Evolutionary conservation across 768 basidiomycete species (phyloP).

Genomic region (Xerocomellus chrysenteron): DNA sequence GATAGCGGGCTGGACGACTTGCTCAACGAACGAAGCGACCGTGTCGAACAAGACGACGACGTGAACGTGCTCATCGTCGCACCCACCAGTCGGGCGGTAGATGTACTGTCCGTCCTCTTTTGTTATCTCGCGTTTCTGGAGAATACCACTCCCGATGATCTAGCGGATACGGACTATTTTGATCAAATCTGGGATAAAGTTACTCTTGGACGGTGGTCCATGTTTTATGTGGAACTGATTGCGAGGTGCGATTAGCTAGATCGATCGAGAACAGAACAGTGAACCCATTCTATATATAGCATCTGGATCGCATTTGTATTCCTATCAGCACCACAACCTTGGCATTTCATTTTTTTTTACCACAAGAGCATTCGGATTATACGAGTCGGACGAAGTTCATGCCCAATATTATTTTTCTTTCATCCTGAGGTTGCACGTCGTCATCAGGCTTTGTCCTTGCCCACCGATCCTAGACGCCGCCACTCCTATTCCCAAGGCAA

Average conservation of each 20-base stretch:
- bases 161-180: neutral
- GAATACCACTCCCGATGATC: neutral
- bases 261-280: neutral
- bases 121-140: constrained; percentile 16
- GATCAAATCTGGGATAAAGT: constrained; percentile 7
- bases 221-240: neutral
- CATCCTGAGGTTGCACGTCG: too few species aligned
- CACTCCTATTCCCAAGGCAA: too few species aligned
- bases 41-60: neutral
- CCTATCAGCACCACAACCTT: neutral
- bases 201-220: neutral
- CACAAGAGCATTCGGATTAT: neutral
- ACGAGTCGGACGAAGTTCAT: too few species aligned
- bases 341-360: neutral
- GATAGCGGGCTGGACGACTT: neutral
- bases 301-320: neutral
- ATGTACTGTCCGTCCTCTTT: constrained; percentile 12
- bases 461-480: too few species aligned
- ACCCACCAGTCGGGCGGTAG: constrained; percentile 6
- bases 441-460: too few species aligned
- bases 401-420: too few species aligned
- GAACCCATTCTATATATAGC: neutral
- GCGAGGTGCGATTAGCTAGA: neutral
- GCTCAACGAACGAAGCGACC: neutral
- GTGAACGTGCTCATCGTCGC: constrained; percentile 12